Percentiles rank a stretch among this genome's conserved stretches.
These are phyloP conservation scores for Ceriops zippeliana DNA, from an alignment of 345 rosid species.

Conservation along the genomic window DNA sequence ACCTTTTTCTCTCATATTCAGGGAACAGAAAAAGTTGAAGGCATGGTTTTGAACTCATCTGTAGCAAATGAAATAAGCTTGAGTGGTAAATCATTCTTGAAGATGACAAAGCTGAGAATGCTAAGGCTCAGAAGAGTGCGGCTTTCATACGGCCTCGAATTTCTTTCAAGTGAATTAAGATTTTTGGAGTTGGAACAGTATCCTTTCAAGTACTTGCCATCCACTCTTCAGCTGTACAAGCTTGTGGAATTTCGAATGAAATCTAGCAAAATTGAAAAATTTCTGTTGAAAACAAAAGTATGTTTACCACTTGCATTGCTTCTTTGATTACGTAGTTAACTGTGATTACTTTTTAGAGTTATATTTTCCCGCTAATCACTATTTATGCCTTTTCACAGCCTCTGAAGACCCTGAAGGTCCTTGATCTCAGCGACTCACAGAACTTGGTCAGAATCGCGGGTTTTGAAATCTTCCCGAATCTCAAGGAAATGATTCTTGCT, in stretches of 20 bases:
- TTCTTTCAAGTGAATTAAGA: constrained; percentile 10
- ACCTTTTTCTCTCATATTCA: background rate
- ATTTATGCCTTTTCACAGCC: background rate
- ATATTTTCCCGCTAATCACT: background rate
- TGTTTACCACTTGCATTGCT: background rate
- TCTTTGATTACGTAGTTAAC: background rate
- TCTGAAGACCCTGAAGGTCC: constrained; percentile 17
- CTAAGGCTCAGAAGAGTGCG: background rate
- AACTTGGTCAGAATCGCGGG: constrained; percentile 8
- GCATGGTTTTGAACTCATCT: constrained; percentile 12
- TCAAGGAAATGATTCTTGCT: constrained; percentile 11
- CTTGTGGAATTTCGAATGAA: constrained; percentile 13
- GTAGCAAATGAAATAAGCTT: background rate
- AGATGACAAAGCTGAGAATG: constrained; percentile 18
- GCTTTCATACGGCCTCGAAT: constrained; percentile 4
- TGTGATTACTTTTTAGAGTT: background rate
- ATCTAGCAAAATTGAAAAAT: constrained; percentile 7
- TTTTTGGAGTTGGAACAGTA: constrained; percentile 19
- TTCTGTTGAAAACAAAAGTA: background rate
- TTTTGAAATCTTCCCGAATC: constrained; percentile 6
- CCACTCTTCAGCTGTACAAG: background rate
- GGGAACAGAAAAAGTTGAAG: constrained; percentile 25
- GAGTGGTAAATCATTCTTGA: constrained; percentile 11
- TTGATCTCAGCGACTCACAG: constrained; percentile 11
- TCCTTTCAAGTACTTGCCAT: constrained; percentile 5